phyloP scores from a whole-genome alignment of 257 asterid species.

The Ehretia macrophylla region DNA sequence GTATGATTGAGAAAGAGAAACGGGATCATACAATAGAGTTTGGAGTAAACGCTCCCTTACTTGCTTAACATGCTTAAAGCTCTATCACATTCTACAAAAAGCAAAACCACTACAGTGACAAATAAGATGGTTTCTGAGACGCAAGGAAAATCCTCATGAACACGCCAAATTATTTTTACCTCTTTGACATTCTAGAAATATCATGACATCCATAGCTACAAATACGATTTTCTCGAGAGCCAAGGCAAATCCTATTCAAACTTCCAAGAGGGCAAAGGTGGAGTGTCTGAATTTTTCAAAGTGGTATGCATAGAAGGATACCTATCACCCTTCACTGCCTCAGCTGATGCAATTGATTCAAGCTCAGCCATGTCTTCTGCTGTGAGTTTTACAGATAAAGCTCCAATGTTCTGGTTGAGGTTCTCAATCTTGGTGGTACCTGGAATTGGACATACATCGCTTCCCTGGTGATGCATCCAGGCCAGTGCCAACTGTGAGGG shows the following conservation, averaged over 20 bases:
- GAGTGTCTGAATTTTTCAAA: slow-evolving; percentile 27
- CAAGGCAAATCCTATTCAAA: neutral
- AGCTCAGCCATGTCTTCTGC: slow-evolving; percentile 33
- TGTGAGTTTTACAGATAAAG: slow-evolving; percentile 23
- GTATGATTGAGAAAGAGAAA: too few species aligned
- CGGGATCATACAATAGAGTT: too few species aligned
- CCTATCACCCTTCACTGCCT: slow-evolving; percentile 27
- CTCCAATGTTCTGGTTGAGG: slow-evolving; percentile 32
- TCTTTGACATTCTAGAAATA: too few species aligned
- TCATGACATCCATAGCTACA: too few species aligned
- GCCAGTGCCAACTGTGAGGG: slow-evolving; percentile 51
- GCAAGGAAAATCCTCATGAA: too few species aligned
- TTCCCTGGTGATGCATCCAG: slow-evolving; percentile 61
- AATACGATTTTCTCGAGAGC: too few species aligned
- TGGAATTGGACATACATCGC: slow-evolving; percentile 44
- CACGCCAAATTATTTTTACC: too few species aligned
- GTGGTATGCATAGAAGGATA: neutral
- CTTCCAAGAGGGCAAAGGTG: slow-evolving; percentile 28
- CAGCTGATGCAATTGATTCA: slow-evolving; percentile 31
- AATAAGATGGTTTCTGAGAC: too few species aligned
- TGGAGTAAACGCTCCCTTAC: too few species aligned
- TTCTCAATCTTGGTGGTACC: slow-evolving; percentile 43
- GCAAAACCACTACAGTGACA: too few species aligned
- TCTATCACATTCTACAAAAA: too few species aligned
- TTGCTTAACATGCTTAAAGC: too few species aligned